Percentiles rank a stretch among this genome's conserved stretches.
Conservation (phyloP, 345 rosid genomes). For the Nasturtium officinale region DNA sequence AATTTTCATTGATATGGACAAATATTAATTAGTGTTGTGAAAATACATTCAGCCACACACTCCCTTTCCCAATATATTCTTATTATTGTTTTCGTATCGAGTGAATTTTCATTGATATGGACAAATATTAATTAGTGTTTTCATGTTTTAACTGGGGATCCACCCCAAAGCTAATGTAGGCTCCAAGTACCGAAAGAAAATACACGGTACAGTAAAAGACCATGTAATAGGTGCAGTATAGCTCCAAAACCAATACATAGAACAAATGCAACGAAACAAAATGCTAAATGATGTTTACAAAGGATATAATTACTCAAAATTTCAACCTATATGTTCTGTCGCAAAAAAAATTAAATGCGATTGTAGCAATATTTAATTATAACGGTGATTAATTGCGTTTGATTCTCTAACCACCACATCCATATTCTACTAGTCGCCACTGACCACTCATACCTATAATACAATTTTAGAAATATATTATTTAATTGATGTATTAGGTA, state of each 20-base stretch:
- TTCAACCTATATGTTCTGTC: not conserved
- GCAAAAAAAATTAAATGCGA: conserved; percentile 2
- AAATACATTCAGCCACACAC: conserved; percentile 24
- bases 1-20: conserved; percentile 3
- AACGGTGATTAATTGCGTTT: not conserved
- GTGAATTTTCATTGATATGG: not conserved
- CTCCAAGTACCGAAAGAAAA: conserved; percentile 2
- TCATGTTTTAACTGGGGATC: not conserved
- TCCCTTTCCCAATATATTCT: not conserved
- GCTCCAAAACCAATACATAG: not conserved
- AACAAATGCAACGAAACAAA: conserved; percentile 16
- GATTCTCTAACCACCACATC: conserved; percentile 14
- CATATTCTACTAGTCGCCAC: conserved; percentile 1
- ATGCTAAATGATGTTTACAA: not conserved
- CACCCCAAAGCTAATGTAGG: not conserved
- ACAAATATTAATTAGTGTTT: not conserved
- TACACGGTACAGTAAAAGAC: conserved; percentile 12
- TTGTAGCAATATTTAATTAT: not conserved
- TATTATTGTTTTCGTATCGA: not conserved
- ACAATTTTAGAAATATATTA: not conserved
- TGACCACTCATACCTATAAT: not conserved
- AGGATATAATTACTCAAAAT: not conserved
- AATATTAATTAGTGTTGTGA: not conserved
- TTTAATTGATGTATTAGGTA: conserved; percentile 2
- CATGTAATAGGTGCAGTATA: not conserved